These are phyloP conservation scores for Manihot esculenta DNA, from an alignment of 441 rosid genomes.

Conservation along the genomic window DNA sequence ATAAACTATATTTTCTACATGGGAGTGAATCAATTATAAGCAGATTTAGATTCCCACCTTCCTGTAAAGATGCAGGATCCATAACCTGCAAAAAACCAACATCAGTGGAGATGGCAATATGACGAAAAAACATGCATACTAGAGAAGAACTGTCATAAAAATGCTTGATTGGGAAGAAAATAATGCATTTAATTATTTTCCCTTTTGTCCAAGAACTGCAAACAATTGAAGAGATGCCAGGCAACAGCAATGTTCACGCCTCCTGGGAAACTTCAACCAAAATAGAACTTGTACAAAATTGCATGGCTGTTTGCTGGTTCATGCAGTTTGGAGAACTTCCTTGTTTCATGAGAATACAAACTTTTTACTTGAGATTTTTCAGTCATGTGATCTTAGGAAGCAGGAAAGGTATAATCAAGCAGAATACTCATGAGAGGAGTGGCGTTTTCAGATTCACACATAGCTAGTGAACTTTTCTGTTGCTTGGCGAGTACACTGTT, in stretches of 20 bases:
- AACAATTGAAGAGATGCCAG: not conserved
- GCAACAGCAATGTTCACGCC: not conserved
- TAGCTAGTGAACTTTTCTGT: not conserved
- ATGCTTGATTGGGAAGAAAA: not conserved
- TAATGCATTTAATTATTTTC: not conserved
- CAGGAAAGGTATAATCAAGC: not conserved
- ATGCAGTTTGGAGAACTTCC: not conserved
- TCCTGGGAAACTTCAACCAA: not conserved
- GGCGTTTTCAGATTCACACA: not conserved
- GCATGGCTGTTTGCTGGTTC: constrained; percentile 2
- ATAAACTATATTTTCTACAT: not conserved
- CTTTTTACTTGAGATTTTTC: not conserved
- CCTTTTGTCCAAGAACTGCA: not conserved
- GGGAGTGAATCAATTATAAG: not conserved
- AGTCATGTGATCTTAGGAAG: not conserved
- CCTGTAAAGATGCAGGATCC: constrained; percentile 59
- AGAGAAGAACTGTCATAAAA: not conserved
- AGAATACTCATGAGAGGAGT: not conserved
- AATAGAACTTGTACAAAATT: not conserved
- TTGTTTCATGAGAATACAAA: not conserved
- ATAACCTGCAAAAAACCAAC: constrained; percentile 46
- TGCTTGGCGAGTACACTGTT: not conserved
- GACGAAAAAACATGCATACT: not conserved
- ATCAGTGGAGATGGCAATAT: constrained; percentile 3
- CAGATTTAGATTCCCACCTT: constrained; percentile 47